A percentile compares a stretch with the other conserved stretches of the same genome.
phyloP scores from a whole-genome alignment of 2,329 filamentous ascomycete genomes.

The Trichoderma koningiopsis region DNA sequence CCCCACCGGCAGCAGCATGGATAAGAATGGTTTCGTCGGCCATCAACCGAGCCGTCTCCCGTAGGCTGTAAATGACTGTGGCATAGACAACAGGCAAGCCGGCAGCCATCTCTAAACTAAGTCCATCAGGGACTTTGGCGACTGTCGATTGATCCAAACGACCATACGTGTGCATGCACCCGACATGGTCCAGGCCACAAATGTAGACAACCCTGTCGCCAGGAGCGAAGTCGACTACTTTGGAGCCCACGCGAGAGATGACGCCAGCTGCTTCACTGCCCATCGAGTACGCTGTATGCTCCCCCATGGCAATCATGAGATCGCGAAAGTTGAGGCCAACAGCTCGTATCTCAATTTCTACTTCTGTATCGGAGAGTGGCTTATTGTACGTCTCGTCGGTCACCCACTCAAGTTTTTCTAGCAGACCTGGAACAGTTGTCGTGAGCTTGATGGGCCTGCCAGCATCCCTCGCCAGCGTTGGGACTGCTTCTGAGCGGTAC shows the following conservation, averaged over 20 bases:
- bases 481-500: no score
- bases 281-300: conserved; percentile 17
- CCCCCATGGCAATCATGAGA: conserved; percentile 31
- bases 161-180: neutral
- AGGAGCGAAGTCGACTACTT: neutral
- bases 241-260: conserved; percentile 11
- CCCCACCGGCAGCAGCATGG: neutral
- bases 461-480: no score
- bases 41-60: no score
- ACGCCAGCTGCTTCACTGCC: conserved; percentile 22
- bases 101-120: neutral
- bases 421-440: neutral
- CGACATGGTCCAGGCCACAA: neutral
- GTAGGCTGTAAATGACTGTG: no score
- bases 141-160: no score
- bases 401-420: neutral
- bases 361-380: neutral
- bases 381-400: neutral
- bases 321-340: conserved; percentile 30
- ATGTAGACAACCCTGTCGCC: conserved; percentile 18
- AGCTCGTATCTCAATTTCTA: neutral
- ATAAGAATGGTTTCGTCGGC: conserved; percentile 1
- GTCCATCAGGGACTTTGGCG: no score
- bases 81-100: no score
- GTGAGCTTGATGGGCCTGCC: neutral